Evolutionary conservation across 208 protist genomes (phyloP).

Genomic region (Crithidia thermophila): DNA sequence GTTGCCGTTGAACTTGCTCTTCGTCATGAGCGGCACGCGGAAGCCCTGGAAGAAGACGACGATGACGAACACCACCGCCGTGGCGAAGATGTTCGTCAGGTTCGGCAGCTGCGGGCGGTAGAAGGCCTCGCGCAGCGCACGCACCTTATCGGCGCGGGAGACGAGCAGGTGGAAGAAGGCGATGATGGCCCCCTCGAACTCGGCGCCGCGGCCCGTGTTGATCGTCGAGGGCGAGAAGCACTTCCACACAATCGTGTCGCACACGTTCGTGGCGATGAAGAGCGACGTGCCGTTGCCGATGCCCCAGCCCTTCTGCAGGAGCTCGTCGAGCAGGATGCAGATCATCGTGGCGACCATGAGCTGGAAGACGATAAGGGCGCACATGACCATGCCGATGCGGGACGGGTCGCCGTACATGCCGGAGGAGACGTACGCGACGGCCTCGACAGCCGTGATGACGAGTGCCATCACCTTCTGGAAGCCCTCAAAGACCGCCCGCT

Average conservation of each 20-base stretch:
- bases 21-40: conserved; percentile 96
- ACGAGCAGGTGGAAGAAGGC: conserved; percentile 99
- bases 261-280: conserved; percentile 99
- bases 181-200: conserved; percentile 99
- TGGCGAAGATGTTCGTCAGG: conserved; percentile 99
- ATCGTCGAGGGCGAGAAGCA: conserved; percentile 99
- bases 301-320: conserved; percentile 99
- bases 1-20: conserved; percentile 71
- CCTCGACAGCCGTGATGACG: conserved; percentile 98
- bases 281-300: conserved; percentile 99
- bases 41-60: conserved; percentile 99
- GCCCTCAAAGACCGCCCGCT: conserved; percentile 97
- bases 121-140: conserved; percentile 99
- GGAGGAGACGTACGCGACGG: conserved; percentile 96
- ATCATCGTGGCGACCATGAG: conserved; percentile 98
- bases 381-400: conserved; percentile 95
- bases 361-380: conserved; percentile 98
- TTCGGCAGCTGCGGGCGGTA: conserved; percentile 99
- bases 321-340: conserved; percentile 99
- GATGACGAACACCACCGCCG: conserved; percentile 98
- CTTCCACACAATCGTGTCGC: conserved; percentile 99
- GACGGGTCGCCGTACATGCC: conserved; percentile 99
- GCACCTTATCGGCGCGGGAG: conserved; percentile 95
- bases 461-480: conserved; percentile 98
- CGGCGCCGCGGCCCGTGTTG: conserved; percentile 97